Conservation (phyloP, 306 rosid species). For the Citrullus amarus region DNA sequence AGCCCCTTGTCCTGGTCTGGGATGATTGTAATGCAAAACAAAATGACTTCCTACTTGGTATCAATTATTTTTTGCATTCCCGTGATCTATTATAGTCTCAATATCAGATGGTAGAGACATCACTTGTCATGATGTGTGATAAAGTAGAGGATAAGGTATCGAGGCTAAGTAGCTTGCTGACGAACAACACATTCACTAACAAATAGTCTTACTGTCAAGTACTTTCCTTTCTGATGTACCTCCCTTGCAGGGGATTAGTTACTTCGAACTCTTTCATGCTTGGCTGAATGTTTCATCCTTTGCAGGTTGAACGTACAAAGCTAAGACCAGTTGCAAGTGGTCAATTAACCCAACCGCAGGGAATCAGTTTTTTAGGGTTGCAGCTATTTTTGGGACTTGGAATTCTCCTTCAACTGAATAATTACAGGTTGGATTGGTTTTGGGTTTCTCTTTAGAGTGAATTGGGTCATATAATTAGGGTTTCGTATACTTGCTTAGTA, state of each 20-base stretch:
- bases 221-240: not conserved
- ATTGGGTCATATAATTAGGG: not conserved
- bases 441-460: not conserved
- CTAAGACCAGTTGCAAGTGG: slow-evolving; percentile 86
- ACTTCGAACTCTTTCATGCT: slow-evolving; percentile 9
- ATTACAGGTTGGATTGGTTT: slow-evolving; percentile 54
- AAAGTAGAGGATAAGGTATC: not conserved
- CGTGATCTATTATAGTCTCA: not conserved
- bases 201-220: not conserved
- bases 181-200: not conserved
- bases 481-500: not conserved
- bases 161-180: not conserved
- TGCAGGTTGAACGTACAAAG: slow-evolving; percentile 92
- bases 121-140: not conserved
- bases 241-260: not conserved
- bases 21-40: not conserved
- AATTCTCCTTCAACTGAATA: slow-evolving; percentile 69
- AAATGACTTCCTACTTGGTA: not conserved
- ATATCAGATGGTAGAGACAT: not conserved
- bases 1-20: not conserved
- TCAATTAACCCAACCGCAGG: slow-evolving; percentile 73
- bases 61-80: not conserved
- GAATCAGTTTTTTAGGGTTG: slow-evolving; percentile 75
- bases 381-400: slow-evolving; percentile 86
- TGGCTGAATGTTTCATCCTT: slow-evolving; percentile 5